Base-by-base conservation (phyloP, 2,329 filamentous ascomycete species). In the Setomelanomma holmii region DNA sequence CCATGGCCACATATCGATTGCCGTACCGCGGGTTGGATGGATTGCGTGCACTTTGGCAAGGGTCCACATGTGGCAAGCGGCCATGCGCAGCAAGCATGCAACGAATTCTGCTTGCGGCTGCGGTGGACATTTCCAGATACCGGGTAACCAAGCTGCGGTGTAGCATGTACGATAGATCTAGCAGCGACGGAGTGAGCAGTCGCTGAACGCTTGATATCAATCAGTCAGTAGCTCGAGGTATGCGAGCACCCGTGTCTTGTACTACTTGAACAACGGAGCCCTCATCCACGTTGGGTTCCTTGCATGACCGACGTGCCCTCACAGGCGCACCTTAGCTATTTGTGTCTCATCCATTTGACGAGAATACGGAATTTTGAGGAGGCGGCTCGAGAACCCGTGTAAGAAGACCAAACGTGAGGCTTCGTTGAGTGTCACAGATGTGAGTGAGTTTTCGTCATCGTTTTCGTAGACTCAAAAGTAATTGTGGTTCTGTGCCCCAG, bases 391-490 rank as follows among this genome's bases (percentile, higher is more conserved):
- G 41, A 48, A 11, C n/a, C 8, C 12, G 17, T 22, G 14, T 45
- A 6, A n/a, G 33, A 35, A 23, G n/a, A 24, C 30, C 42, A 24
- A 24, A 12, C 14, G 35, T n/a, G 10, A 53, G 51, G 56, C 48
- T 53, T 35, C 41, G 49, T 47, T 49, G 48, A 40, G 68, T 69
- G 58, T 51, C 49, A 69, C 65, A 40, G 55, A 66, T 66, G 63
- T 58, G 53, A 68, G 64, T 55, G 53, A 58, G 40, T 58, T 55
- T 53, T 50, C 47, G 58, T 40, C 58, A 48, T 66, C 48, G 49
- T 68, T 67, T 60, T 71, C 68, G 68, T 71, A 49, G 52, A 45
- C 45, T 53, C 47, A 45, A 41, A 48, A 52, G 43, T 49, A 34
- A 57, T 57, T 46, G 43, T 51, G 46, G 40, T 42, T 48, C 45